Evolutionary conservation across 495 filamentous ascomycete species (phyloP), one percentile per base, ranked within the genome.

Genomic region (Cairneyella variabilis): DNA sequence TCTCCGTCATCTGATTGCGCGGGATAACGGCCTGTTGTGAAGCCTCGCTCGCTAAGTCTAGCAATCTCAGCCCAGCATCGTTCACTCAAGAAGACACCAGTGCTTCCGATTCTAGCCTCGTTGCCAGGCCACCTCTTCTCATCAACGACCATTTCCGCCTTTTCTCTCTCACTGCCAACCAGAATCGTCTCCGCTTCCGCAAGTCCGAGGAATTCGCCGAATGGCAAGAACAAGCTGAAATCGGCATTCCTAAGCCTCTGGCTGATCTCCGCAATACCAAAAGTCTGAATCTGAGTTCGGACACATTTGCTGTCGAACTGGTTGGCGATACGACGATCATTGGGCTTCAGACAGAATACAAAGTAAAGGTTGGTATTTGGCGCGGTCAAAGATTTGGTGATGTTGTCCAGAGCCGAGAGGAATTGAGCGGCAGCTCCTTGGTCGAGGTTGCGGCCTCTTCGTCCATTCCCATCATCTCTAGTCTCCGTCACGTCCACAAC

Each of bases 291-390:
- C 69, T 98, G 93, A 26, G 86, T 86, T 14, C 93, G 83, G 21
- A 98, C 93, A 64, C 91, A 97, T 69, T 98, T 97, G 75, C 90
- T 96, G 67, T 98, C 93, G 58, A 97, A 97, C 66, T 97, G 93
- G 57, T 98, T 97, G 45, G 93, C 92, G 57, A 98, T 98, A 22
- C 92, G 85, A 17, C 93, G 82, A 69, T 97, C 93, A 64, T 98
- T 98, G 7, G 93, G 93, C 69, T 98, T 97, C 45, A 98, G 73
- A 60, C 93, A 97, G 71, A 98, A 96, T 23, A 98, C 81, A 61
- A 97, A 97, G 64, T 97, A 98, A 12, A 88, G 82, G 63, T 97
- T 98, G 9, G 89, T 83, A 61, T 89, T 89, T 7, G 83, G 74
- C 7, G 88, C 83, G 27, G 82, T 88, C 39, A 98, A 72, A 32